Conservation (phyloP, 495 filamentous ascomycete species). For the Copromyces sp. region DNA sequence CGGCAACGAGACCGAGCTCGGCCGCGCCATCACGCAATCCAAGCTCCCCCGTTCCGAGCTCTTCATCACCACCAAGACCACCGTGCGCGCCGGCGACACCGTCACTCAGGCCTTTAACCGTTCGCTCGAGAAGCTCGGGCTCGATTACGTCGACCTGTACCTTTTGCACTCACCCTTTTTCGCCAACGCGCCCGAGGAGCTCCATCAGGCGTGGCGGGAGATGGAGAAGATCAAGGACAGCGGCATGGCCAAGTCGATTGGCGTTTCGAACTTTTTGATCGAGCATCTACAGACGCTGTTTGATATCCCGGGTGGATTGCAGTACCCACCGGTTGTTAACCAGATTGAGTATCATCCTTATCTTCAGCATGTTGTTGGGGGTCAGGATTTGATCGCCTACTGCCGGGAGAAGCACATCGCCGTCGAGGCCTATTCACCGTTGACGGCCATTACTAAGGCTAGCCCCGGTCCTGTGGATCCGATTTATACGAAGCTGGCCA, state of each 20-base stretch:
- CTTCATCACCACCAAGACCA: slow-evolving; percentile 68
- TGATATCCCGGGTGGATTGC: slow-evolving; percentile 7
- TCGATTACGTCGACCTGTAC: slow-evolving; percentile 81
- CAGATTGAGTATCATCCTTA: slow-evolving; percentile 89
- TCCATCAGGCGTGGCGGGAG: slow-evolving; percentile 63
- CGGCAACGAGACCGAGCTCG: slow-evolving; percentile 68
- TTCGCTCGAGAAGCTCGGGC: slow-evolving; percentile 63
- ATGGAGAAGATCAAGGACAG: slow-evolving; percentile 64
- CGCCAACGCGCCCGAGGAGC: slow-evolving; percentile 44
- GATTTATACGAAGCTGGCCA: slow-evolving; percentile 47
- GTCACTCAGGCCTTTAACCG: slow-evolving; percentile 54
- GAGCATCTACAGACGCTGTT: slow-evolving; percentile 57
- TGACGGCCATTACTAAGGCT: slow-evolving; percentile 56
- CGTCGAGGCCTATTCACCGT: slow-evolving; percentile 56
- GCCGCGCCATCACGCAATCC: slow-evolving; percentile 59
- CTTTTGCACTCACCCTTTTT: slow-evolving; percentile 72
- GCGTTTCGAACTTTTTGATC: slow-evolving; percentile 72
- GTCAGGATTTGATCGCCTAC: slow-evolving; percentile 45
- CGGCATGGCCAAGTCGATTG: slow-evolving; percentile 67
- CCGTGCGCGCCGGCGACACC: slow-evolving; percentile 43
- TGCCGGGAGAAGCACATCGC: slow-evolving; percentile 60
- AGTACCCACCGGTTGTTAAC: slow-evolving; percentile 58
- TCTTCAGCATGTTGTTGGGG: slow-evolving; percentile 52
- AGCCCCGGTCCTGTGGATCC: slow-evolving; percentile 58
- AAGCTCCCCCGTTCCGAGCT: slow-evolving; percentile 56